Evolutionary conservation across 2,329 filamentous ascomycete species (phyloP).

Genomic region (Sarocladium brachiariae): DNA sequence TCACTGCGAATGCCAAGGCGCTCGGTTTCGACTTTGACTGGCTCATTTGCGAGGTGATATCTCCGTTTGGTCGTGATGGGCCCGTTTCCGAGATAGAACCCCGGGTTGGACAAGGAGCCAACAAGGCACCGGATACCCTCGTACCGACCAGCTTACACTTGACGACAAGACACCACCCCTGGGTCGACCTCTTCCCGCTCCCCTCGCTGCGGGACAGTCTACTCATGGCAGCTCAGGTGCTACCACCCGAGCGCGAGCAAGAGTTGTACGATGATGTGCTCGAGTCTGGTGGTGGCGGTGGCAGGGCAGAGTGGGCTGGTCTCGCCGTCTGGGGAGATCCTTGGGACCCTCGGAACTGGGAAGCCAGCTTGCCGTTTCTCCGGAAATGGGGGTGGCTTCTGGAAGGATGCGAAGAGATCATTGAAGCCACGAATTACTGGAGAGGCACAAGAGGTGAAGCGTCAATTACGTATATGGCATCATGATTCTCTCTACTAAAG

Average conservation of each 20-base stretch:
- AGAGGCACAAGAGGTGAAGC: slow-evolving; percentile 10
- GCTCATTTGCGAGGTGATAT: slow-evolving; percentile 11
- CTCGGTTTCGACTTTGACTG: slow-evolving; percentile 11
- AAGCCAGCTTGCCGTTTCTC: slow-evolving; percentile 35
- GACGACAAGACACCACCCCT: slow-evolving; percentile 23
- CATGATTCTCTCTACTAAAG: too few relatives aligned
- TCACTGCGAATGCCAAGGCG: slow-evolving; percentile 9
- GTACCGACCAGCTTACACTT: slow-evolving; percentile 11
- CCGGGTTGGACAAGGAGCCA: background rate
- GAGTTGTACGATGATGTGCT: slow-evolving; percentile 14
- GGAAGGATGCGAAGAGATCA: slow-evolving; percentile 26
- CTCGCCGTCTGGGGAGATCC: slow-evolving; percentile 43
- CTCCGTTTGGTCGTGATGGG: slow-evolving; percentile 6
- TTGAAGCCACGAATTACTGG: slow-evolving; percentile 29
- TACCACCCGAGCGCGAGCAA: slow-evolving; percentile 15
- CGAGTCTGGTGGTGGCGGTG: background rate
- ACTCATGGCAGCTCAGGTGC: slow-evolving; percentile 12
- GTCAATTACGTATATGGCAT: background rate
- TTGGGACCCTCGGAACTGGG: slow-evolving; percentile 37
- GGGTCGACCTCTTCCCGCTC: slow-evolving; percentile 29
- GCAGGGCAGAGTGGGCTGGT: slow-evolving; percentile 9
- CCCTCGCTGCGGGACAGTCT: slow-evolving; percentile 27
- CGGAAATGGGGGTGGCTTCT: slow-evolving; percentile 36
- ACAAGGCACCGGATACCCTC: slow-evolving; percentile 1
- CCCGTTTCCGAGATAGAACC: background rate